phyloP scores from a whole-genome alignment of 176 grass and related monocot genomes.

The Puccinellia tenuiflora region DNA sequence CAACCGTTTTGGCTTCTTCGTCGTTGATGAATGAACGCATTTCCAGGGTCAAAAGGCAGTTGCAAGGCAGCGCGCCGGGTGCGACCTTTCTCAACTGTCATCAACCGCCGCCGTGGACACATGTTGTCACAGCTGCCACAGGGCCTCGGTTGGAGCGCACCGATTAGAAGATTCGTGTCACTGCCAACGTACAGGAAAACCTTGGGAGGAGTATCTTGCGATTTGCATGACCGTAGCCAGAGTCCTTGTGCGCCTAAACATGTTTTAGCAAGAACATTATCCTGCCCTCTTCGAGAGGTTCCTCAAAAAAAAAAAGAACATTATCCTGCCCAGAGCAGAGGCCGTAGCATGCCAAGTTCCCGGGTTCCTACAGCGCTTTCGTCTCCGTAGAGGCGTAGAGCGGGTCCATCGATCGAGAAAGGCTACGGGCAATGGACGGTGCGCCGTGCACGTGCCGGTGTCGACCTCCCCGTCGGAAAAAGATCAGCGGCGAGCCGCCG shows the following conservation, averaged over 20 bases:
- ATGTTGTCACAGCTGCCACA: neutral
- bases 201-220: neutral
- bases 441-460: constrained; percentile 18
- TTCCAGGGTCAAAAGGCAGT: no score
- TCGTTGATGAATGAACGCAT: no score
- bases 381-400: no score
- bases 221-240: no score
- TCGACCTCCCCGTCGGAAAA: constrained; percentile 7
- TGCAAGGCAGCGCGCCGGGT: no score
- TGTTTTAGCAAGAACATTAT: neutral
- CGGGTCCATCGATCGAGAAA: neutral
- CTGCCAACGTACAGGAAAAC: neutral
- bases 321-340: no score
- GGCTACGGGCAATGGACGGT: neutral
- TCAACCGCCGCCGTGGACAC: neutral
- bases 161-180: neutral
- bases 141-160: neutral
- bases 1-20: no score
- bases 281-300: no score
- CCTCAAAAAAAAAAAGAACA: no score
- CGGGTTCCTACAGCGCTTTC: neutral
- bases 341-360: neutral
- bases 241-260: neutral
- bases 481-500: neutral
- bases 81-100: constrained; percentile 10